Conservation (phyloP, 768 basidiomycete genomes). For the Leccinum fibrillosum region DNA sequence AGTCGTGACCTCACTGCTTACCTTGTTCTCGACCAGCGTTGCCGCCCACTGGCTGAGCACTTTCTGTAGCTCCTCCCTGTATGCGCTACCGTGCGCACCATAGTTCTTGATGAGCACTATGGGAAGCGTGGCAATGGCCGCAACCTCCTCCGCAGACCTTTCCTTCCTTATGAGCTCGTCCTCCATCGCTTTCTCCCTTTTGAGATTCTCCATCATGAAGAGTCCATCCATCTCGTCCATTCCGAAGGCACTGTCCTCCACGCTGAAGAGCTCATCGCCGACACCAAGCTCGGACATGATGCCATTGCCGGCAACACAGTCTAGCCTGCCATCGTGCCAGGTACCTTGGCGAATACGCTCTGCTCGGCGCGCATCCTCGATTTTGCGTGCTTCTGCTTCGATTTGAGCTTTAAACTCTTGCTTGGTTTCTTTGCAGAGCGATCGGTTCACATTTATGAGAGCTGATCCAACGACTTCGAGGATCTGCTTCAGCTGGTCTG, state of each 20-base stretch:
- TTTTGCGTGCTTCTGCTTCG: conserved; percentile 34
- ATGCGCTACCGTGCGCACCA: conserved; percentile 50
- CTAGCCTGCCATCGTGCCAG: conserved; percentile 87
- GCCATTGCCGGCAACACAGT: conserved; percentile 83
- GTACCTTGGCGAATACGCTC: conserved; percentile 56
- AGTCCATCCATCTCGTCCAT: conserved; percentile 6
- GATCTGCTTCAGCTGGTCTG: conserved; percentile 82
- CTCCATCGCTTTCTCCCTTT: conserved; percentile 30
- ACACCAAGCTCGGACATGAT: conserved; percentile 82
- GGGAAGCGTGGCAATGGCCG: conserved; percentile 64
- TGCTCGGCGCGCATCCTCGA: conserved; percentile 37
- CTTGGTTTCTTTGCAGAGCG: conserved; percentile 45
- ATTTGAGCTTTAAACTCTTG: conserved; percentile 37
- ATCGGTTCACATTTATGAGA: conserved; percentile 58
- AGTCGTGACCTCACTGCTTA: conserved; percentile 25
- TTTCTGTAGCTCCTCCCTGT: conserved; percentile 67
- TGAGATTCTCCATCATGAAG: conserved; percentile 17
- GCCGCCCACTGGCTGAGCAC: conserved; percentile 87
- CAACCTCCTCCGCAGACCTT: conserved; percentile 40
- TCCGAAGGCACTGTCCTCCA: conserved; percentile 30
- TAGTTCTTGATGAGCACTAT: conserved; percentile 87
- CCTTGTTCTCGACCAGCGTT: conserved; percentile 75
- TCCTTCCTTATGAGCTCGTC: conserved; percentile 31
- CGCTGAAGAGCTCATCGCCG: conserved; percentile 63
- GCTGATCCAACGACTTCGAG: conserved; percentile 74